phyloP scores from a whole-genome alignment of 768 basidiomycete genomes.

The Myochromella boudieri region DNA sequence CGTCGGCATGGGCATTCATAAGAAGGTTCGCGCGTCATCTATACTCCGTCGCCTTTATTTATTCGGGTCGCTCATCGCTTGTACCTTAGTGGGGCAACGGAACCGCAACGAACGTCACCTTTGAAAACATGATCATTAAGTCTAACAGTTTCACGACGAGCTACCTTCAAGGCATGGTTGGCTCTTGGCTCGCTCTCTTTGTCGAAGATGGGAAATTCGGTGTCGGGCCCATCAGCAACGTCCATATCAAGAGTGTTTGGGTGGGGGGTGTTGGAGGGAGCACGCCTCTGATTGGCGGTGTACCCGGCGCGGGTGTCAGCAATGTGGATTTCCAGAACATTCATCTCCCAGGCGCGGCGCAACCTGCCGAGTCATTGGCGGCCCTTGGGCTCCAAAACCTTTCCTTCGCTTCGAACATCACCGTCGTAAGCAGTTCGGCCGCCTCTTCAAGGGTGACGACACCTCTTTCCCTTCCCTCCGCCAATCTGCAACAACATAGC shows the following conservation, averaged over 20 bases:
- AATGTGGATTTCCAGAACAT: constrained; percentile 14
- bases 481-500: too few species aligned
- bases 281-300: constrained; percentile 12
- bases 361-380: constrained; percentile 4
- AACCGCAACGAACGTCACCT: constrained; percentile 13
- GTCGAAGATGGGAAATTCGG: constrained; percentile 17
- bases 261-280: constrained; percentile 10
- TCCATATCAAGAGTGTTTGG: constrained; percentile 15
- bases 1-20: constrained; percentile 19
- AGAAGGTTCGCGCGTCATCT: constrained; percentile 13
- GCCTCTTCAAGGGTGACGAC: too few species aligned
- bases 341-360: constrained; percentile 5
- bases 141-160: constrained; percentile 13
- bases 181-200: constrained; percentile 16
- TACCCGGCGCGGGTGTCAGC: constrained; percentile 9
- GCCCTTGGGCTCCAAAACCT: constrained; percentile 7
- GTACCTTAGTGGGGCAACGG: constrained; percentile 15
- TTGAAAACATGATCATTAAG: constrained; percentile 19
- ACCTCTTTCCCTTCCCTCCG: too few species aligned
- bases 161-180: constrained; percentile 14
- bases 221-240: constrained; percentile 15
- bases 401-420: constrained; percentile 12
- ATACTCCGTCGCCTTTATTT: too few species aligned
- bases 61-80: too few species aligned
- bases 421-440: constrained; percentile 9